Evolutionary conservation across 139 green algal genomes (phyloP).

Genomic region (Picochlorum sp.): DNA sequence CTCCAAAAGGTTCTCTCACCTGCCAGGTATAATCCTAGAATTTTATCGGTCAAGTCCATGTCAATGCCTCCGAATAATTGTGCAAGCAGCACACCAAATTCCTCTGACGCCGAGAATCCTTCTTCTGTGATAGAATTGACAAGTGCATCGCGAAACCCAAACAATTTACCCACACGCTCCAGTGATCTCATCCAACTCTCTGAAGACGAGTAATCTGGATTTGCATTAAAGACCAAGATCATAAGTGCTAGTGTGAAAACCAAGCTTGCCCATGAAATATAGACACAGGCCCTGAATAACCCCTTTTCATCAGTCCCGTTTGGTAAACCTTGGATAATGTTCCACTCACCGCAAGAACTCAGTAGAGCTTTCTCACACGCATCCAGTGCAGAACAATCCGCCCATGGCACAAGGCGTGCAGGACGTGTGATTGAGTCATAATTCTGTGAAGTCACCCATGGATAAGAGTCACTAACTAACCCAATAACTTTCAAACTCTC

Average conservation of each 20-base stretch:
- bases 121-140: not conserved
- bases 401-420: not conserved
- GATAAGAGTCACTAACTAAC: too few relatives aligned
- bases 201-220: conserved; percentile 16
- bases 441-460: too few relatives aligned
- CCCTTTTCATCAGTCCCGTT: not conserved
- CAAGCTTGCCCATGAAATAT: conserved; percentile 13
- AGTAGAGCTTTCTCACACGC: not conserved
- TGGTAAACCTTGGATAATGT: not conserved
- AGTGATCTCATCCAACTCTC: conserved; percentile 13
- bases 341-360: not conserved
- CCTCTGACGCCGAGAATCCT: conserved; percentile 2
- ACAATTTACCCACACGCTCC: not conserved
- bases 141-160: conserved; percentile 2
- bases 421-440: not conserved
- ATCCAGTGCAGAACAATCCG: not conserved
- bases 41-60: conserved; percentile 21
- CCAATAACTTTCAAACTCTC: too few relatives aligned
- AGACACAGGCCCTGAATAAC: not conserved
- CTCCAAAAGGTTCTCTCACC: not conserved
- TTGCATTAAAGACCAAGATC: conserved; percentile 19
- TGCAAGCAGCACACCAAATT: conserved; percentile 20
- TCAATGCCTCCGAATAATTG: conserved; percentile 31
- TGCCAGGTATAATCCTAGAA: conserved; percentile 23
- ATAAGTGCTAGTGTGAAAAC: not conserved